Percentiles rank a stretch among this genome's conserved stretches.
Conservation (phyloP, 345 rosid genomes). For the Populus tremula region DNA sequence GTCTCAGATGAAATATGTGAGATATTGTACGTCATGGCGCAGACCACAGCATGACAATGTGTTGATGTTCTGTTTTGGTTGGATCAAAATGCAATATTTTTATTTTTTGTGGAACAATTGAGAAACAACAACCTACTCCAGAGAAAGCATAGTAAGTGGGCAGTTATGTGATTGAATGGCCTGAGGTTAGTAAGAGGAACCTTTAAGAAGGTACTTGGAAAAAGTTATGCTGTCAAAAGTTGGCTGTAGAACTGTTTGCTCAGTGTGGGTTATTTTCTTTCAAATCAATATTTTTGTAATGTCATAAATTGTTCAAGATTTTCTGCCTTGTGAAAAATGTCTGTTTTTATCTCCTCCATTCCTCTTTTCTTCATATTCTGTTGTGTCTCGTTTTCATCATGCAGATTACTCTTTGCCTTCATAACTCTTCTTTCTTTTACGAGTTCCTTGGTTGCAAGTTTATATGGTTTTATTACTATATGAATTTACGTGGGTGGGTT, state of each 20-base stretch:
- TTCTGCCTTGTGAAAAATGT: background rate
- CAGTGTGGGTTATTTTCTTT: background rate
- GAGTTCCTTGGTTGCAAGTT: conserved; percentile 3
- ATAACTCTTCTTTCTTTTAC: background rate
- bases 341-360: background rate
- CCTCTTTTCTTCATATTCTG: background rate
- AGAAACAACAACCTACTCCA: background rate
- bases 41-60: background rate
- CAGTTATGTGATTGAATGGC: background rate
- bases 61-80: background rate
- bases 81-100: background rate
- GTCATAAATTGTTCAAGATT: background rate
- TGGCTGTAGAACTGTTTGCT: background rate
- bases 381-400: background rate
- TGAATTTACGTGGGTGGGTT: conserved; percentile 21
- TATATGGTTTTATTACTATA: background rate
- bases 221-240: background rate
- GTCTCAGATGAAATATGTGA: background rate
- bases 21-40: background rate
- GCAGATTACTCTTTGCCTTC: background rate
- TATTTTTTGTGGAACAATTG: background rate
- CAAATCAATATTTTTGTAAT: background rate
- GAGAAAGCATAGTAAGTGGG: background rate
- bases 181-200: background rate
- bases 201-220: background rate